Evolutionary conservation across 306 rosid genomes (phyloP).

Genomic region (Cucumis sativus): Cucumber_9930_V3 NC_026657.2:3995501-3996000

Average conservation of each 20-base stretch:
- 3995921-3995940: neutral
- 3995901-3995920: neutral
- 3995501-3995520: neutral
- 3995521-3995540: neutral
- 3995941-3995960: neutral
- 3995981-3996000: slow-evolving; percentile 51
- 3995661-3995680: neutral
- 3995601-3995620: neutral
- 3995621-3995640: neutral
- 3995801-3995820: neutral
- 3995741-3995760: neutral
- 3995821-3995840: neutral
- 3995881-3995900: neutral
- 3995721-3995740: neutral
- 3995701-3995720: neutral
- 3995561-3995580: neutral
- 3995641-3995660: neutral
- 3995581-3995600: neutral
- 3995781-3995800: neutral
- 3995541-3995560: neutral
- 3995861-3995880: neutral
- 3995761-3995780: neutral
- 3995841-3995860: neutral
- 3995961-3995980: slow-evolving; percentile 42
- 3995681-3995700: neutral